Evolutionary conservation across 2,329 filamentous ascomycete genomes (phyloP).

Genomic region (Fusarium sp.): DNA sequence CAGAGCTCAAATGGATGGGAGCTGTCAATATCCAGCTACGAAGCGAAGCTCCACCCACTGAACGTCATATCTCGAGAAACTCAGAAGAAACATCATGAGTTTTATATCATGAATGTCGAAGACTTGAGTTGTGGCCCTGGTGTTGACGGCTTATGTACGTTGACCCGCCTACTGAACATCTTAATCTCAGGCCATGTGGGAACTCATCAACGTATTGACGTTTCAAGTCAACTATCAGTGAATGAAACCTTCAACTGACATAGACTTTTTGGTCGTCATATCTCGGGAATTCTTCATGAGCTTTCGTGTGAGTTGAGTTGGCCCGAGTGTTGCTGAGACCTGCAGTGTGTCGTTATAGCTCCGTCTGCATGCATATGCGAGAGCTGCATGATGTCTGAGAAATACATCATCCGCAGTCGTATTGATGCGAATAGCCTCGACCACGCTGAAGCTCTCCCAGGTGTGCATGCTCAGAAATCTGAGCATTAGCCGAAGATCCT

Average conservation of each 20-base stretch:
- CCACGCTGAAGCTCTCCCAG: neutral
- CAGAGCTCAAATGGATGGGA: slow-evolving; percentile 14
- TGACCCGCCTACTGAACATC: neutral
- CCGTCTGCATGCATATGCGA: slow-evolving; percentile 20
- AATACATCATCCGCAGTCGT: slow-evolving; percentile 14
- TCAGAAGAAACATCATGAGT: neutral
- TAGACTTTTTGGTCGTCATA: neutral
- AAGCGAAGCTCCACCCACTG: slow-evolving; percentile 20
- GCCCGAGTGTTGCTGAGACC: neutral
- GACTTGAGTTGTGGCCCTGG: no score
- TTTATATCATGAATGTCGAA: neutral
- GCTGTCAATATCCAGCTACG: slow-evolving; percentile 19
- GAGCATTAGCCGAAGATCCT: neutral
- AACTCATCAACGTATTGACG: neutral
- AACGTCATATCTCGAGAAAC: slow-evolving; percentile 21
- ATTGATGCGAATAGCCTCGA: slow-evolving; percentile 11
- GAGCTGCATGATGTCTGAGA: slow-evolving; percentile 6
- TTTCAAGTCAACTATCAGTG: neutral
- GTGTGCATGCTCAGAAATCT: neutral
- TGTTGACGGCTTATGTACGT: neutral
- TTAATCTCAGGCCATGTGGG: neutral
- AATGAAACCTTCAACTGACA: neutral
- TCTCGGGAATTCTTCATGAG: neutral
- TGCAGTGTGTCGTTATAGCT: slow-evolving; percentile 12
- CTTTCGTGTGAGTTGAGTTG: neutral